Evolutionary conservation across 306 rosid genomes (phyloP).

Genomic region (Herpetospermum pedunculosum): DNA sequence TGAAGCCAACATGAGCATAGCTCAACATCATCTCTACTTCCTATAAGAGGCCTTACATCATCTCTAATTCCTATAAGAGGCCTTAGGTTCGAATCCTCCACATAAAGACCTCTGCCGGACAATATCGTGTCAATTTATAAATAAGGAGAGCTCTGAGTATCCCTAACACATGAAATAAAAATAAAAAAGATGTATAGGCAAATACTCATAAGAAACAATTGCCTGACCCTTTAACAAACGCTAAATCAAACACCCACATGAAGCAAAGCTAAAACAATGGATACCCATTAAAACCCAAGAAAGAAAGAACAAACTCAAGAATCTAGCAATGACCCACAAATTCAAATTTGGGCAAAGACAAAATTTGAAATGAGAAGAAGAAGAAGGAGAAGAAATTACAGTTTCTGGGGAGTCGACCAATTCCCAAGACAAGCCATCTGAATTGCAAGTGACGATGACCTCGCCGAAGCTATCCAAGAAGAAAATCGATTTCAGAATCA

Average conservation of each 20-base stretch:
- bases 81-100: too few relatives aligned
- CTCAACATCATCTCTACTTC: too few relatives aligned
- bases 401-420: slow-evolving; percentile 18
- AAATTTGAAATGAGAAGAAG: not conserved
- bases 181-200: not conserved
- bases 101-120: too few relatives aligned
- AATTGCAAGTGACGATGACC: slow-evolving; percentile 37
- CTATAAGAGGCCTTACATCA: too few relatives aligned
- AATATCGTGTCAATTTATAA: not conserved
- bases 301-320: not conserved
- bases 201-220: not conserved
- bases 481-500: slow-evolving; percentile 35
- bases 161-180: not conserved
- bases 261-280: not conserved
- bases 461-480: slow-evolving; percentile 58
- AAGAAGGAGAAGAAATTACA: slow-evolving; percentile 31
- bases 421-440: slow-evolving; percentile 66
- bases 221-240: not conserved
- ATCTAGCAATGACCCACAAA: not conserved
- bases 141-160: not conserved
- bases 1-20: too few relatives aligned
- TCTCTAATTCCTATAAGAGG: too few relatives aligned
- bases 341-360: not conserved
- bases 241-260: too few relatives aligned
- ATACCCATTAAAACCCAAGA: not conserved